These are phyloP conservation scores for Beauveria asiatica DNA, from an alignment of 2,329 filamentous ascomycete genomes.

Conservation along the genomic window DNA sequence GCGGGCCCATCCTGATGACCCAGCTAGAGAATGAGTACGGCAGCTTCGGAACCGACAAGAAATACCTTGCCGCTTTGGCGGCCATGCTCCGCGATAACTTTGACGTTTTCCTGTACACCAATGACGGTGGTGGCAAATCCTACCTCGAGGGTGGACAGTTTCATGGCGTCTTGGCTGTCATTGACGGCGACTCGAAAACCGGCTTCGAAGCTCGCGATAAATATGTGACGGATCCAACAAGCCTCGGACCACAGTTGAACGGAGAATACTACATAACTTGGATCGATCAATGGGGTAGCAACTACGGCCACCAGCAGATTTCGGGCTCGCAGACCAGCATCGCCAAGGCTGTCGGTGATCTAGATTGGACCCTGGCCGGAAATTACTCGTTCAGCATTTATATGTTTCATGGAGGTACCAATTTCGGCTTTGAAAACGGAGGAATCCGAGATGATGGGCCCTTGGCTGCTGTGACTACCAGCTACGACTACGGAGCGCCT, in stretches of 20 bases:
- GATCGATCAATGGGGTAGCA: slow-evolving; percentile 35
- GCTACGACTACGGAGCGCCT: slow-evolving; percentile 43
- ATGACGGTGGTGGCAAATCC: slow-evolving; percentile 36
- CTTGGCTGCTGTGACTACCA: slow-evolving; percentile 31
- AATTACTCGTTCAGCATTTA: slow-evolving; percentile 39
- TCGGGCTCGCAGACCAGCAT: slow-evolving; percentile 19
- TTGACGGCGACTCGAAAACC: slow-evolving; percentile 33
- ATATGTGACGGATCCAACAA: slow-evolving; percentile 33
- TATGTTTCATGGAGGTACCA: slow-evolving; percentile 46
- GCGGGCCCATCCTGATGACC: slow-evolving; percentile 40
- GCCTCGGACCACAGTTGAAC: slow-evolving; percentile 36
- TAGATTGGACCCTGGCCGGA: slow-evolving; percentile 29
- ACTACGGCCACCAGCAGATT: slow-evolving; percentile 28
- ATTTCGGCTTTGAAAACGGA: slow-evolving; percentile 40
- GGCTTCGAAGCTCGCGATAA: slow-evolving; percentile 33
- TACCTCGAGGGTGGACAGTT: slow-evolving; percentile 35
- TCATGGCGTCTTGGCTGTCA: slow-evolving; percentile 34
- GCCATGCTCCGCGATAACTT: slow-evolving; percentile 35
- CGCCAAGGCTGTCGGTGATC: slow-evolving; percentile 22
- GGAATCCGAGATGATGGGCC: slow-evolving; percentile 33
- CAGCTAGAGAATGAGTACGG: slow-evolving; percentile 46
- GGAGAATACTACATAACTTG: slow-evolving; percentile 41
- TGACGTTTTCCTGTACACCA: slow-evolving; percentile 38
- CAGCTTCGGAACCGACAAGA: slow-evolving; percentile 36
- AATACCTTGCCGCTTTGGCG: slow-evolving; percentile 32